Base-by-base conservation (phyloP, 352 stramenopile species). In the Aphanomyces invadans region DNA sequence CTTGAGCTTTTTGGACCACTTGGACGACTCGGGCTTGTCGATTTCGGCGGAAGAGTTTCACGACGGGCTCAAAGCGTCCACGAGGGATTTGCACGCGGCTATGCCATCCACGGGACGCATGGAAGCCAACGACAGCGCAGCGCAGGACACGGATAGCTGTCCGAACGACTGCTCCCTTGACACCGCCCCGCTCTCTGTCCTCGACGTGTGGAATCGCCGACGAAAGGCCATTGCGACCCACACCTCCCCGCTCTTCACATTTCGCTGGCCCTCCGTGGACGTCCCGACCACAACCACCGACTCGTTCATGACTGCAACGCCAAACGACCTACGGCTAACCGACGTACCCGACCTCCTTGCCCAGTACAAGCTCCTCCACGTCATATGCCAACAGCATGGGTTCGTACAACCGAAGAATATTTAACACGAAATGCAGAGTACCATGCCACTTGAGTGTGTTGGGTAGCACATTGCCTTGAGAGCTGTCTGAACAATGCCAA, bases 41-140 rank as follows among this genome's bases (percentile, higher is more conserved):
- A 94, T 94, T 46, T 81, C 79, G 0, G 61, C 74, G 0, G 79
- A 90, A 28, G 85, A 92, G 29, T 94, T 94, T 55, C 77, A 91
- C 10, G 68, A 80, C 49, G 83, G 78, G 10, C 46, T 93, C 15
- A 55, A 59, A 42, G 80, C 70, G 42, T 60, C 59, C 23, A 48
- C 73, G 15, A 26, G 12, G 0, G 49, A n/a, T n/a, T n/a, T n/a
- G n/a, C n/a, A n/a, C n/a, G n/a, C n/a, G n/a, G n/a, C n/a, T 42
- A 42, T 42, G 36, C 7, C 36, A 42, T 42, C 36, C 7, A 42
- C 36, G 36, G 36, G 36, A 7, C 15, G 7, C 7, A 42, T 15
- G 15, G 36, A 42, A 42, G 36, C 15, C 36, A 15, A 15, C 36
- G 36, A 42, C 36, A n/a, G n/a, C n/a, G n/a, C n/a, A n/a, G n/a